Evolutionary conservation across 1,139 yeast species (phyloP).

Genomic region (Pichia sp.): DNA sequence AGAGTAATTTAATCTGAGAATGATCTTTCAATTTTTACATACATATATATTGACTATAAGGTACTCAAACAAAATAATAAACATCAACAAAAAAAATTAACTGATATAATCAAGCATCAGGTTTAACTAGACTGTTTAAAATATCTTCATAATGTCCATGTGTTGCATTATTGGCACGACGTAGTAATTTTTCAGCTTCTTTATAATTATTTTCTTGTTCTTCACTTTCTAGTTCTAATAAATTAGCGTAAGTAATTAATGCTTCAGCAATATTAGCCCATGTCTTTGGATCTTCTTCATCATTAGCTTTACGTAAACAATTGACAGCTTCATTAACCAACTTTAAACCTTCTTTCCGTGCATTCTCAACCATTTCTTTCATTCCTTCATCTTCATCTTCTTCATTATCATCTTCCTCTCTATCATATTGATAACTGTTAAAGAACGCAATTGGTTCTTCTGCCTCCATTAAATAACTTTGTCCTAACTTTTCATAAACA

Average conservation of each 20-base stretch:
- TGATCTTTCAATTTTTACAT: no score
- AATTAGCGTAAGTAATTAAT: constrained; percentile 68
- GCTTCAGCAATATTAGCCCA: constrained; percentile 88
- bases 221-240: constrained; percentile 54
- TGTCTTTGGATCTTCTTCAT: constrained; percentile 68
- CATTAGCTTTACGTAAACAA: constrained; percentile 52
- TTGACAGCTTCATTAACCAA: constrained; percentile 51
- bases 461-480: constrained; percentile 55
- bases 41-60: no score
- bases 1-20: no score
- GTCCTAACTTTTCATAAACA: constrained; percentile 46
- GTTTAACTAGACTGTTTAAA: constrained; percentile 36
- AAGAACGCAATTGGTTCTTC: constrained; percentile 54
- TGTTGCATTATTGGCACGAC: constrained; percentile 67
- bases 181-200: constrained; percentile 59
- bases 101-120: no score
- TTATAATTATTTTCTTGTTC: constrained; percentile 61
- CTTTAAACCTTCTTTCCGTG: constrained; percentile 46
- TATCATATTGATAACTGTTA: constrained; percentile 52
- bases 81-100: no score
- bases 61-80: no score
- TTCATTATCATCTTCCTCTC: constrained; percentile 36
- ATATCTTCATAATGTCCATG: constrained; percentile 66
- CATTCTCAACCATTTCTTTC: constrained; percentile 27
- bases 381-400: constrained; percentile 1